Evolutionary conservation across 768 basidiomycete species (phyloP).

Genomic region (Xerocomus spinulosus): DNA sequence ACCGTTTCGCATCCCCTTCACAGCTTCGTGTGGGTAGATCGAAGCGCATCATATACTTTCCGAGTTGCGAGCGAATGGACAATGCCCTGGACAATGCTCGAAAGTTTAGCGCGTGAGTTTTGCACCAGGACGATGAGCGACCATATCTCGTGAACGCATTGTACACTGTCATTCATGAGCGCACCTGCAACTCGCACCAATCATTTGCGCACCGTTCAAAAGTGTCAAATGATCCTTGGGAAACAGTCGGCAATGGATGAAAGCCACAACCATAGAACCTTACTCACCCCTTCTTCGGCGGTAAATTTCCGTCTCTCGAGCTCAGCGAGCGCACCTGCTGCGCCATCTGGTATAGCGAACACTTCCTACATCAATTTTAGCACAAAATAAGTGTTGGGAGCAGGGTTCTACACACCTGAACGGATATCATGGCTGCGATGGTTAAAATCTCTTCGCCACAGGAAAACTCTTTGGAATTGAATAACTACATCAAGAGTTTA

Average conservation of each 20-base stretch:
- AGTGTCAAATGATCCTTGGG: constrained; percentile 89
- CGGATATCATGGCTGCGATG: constrained; percentile 91
- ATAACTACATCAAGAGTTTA: constrained; percentile 50
- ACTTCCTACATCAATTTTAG: constrained; percentile 55
- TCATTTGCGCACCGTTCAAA: constrained; percentile 63
- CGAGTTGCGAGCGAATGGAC: constrained; percentile 91
- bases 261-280: not conserved
- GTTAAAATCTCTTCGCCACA: constrained; percentile 96
- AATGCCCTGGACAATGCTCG: constrained; percentile 91
- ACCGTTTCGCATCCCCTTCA: constrained; percentile 76
- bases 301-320: constrained; percentile 94
- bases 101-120: constrained; percentile 87
- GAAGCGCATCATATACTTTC: constrained; percentile 93
- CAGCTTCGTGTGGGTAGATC: constrained; percentile 79
- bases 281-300: constrained; percentile 89
- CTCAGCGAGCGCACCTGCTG: constrained; percentile 81
- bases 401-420: constrained; percentile 56
- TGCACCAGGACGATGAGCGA: constrained; percentile 88
- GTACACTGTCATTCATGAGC: constrained; percentile 57
- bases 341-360: constrained; percentile 85
- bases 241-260: not conserved
- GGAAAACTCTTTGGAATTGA: constrained; percentile 76
- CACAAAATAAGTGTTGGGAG: not conserved
- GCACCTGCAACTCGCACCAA: not conserved
- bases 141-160: constrained; percentile 88